These are phyloP conservation scores for Cladosporium sp. DNA, from an alignment of 2,329 filamentous ascomycete species.

Conservation along the genomic window DNA sequence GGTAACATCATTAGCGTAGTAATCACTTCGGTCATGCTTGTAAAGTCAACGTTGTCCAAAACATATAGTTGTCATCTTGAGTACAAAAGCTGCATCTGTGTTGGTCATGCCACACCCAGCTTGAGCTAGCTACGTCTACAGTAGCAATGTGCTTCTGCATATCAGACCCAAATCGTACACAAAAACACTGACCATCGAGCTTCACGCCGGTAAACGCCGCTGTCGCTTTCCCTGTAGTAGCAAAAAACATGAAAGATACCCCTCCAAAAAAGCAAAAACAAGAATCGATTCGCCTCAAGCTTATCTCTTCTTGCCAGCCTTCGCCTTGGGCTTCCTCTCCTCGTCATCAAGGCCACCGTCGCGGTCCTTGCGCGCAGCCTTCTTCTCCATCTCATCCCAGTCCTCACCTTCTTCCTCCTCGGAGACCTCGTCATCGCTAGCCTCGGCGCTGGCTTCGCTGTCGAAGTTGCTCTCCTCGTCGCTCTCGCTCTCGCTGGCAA, in stretches of 20 bases:
- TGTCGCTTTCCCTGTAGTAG: slow-evolving; percentile 2
- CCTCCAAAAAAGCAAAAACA: neutral
- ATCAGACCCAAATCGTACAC: slow-evolving; percentile 2
- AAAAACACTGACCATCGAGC: neutral
- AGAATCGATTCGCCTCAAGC: neutral
- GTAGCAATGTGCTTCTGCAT: neutral
- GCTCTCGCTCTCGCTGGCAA: slow-evolving; percentile 73
- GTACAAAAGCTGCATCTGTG: neutral
- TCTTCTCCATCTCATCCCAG: slow-evolving; percentile 92
- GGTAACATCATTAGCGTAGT: neutral
- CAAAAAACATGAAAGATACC: neutral
- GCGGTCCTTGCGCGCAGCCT: slow-evolving; percentile 67
- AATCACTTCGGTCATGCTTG: neutral
- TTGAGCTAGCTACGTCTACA: neutral
- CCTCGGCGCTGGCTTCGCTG: slow-evolving; percentile 81
- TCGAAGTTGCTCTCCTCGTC: slow-evolving; percentile 94
- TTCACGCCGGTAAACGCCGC: neutral
- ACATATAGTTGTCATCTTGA: neutral
- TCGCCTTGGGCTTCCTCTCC: slow-evolving; percentile 65
- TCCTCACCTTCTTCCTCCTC: slow-evolving; percentile 76
- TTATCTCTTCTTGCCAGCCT: slow-evolving; percentile 22
- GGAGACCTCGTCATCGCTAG: slow-evolving; percentile 66
- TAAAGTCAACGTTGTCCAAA: neutral
- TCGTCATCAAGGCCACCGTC: slow-evolving; percentile 57
- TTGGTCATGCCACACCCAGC: neutral